A percentile compares a stretch with the other conserved stretches of the same genome.
Conservation (phyloP, 176 grass and related monocot species). For the Oryza nivara region DNA sequence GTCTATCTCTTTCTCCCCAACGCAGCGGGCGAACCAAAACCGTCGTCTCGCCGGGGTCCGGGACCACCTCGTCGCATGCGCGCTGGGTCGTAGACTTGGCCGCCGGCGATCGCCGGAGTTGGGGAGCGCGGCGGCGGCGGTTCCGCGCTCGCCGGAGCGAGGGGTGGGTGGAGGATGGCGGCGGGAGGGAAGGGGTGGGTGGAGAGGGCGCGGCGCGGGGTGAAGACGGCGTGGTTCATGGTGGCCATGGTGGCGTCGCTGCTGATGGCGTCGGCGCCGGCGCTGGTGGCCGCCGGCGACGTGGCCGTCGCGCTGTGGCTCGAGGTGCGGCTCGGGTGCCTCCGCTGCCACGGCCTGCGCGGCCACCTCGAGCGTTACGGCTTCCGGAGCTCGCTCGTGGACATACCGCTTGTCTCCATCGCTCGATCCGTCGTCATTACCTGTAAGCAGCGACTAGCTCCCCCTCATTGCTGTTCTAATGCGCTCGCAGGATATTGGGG, state of each 20-base stretch:
- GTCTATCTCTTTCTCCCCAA: too few relatives aligned
- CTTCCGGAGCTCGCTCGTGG: constrained; percentile 80
- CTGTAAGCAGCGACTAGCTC: constrained; percentile 53
- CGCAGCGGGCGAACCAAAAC: constrained; percentile 1
- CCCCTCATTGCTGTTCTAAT: background rate
- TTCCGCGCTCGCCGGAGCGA: constrained; percentile 30
- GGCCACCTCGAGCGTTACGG: constrained; percentile 55
- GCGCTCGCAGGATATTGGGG: background rate
- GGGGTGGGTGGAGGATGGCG: constrained; percentile 50
- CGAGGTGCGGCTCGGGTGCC: constrained; percentile 61
- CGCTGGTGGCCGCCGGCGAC: constrained; percentile 74
- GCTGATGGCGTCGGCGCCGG: constrained; percentile 72
- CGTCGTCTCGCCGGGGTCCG: background rate
- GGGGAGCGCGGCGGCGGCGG: background rate
- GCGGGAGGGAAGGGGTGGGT: constrained; percentile 63
- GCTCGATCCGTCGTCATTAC: constrained; percentile 76
- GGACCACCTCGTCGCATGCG: constrained; percentile 19
- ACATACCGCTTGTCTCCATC: constrained; percentile 87
- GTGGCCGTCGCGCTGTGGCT: constrained; percentile 68
- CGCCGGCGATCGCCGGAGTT: constrained; percentile 43
- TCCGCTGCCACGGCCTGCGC: constrained; percentile 47
- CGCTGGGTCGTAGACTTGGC: constrained; percentile 24
- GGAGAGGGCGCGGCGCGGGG: constrained; percentile 64
- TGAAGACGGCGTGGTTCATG: constrained; percentile 75
- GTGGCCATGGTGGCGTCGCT: constrained; percentile 77